A percentile compares a stretch with the other conserved stretches of the same genome.
phyloP scores from a whole-genome alignment of 306 rosid species.

The Prosopis cineraria region DNA sequence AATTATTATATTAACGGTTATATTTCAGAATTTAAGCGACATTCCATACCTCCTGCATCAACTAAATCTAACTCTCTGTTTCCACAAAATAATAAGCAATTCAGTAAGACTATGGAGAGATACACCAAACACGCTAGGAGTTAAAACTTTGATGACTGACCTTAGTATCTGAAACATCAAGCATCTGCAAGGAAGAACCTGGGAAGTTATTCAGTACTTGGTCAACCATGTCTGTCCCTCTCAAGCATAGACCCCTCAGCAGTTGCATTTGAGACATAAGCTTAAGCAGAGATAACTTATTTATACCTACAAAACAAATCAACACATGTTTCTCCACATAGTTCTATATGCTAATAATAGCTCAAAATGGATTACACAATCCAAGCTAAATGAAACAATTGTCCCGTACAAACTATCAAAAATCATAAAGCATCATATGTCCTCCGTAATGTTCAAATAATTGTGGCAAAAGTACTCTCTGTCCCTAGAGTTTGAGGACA shows the following conservation, averaged over 20 bases:
- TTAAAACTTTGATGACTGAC: slow-evolving; percentile 47
- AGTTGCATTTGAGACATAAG: slow-evolving; percentile 62
- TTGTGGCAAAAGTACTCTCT: neutral
- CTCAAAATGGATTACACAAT: slow-evolving; percentile 18
- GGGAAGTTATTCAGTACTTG: slow-evolving; percentile 55
- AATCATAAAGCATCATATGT: slow-evolving; percentile 23
- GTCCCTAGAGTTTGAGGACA: neutral
- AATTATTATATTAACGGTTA: neutral
- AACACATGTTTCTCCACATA: slow-evolving; percentile 19
- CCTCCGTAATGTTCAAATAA: slow-evolving; percentile 14
- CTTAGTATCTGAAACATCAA: slow-evolving; percentile 80
- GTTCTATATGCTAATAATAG: slow-evolving; percentile 21
- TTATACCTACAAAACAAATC: slow-evolving; percentile 51
- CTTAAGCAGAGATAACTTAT: slow-evolving; percentile 52
- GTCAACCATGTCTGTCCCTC: slow-evolving; percentile 64
- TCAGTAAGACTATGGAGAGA: slow-evolving; percentile 3
- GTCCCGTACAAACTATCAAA: slow-evolving; percentile 18
- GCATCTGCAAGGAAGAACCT: slow-evolving; percentile 79
- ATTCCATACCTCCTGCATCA: slow-evolving; percentile 25
- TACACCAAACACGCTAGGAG: slow-evolving; percentile 24
- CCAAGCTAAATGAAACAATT: slow-evolving; percentile 13
- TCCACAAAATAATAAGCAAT: slow-evolving; percentile 31
- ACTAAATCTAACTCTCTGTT: neutral
- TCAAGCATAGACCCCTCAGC: slow-evolving; percentile 75
- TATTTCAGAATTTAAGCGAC: slow-evolving; percentile 24